Evolutionary conservation across 148 eudicot species (phyloP).

Genomic region (Pharnaceum exiguum): DNA sequence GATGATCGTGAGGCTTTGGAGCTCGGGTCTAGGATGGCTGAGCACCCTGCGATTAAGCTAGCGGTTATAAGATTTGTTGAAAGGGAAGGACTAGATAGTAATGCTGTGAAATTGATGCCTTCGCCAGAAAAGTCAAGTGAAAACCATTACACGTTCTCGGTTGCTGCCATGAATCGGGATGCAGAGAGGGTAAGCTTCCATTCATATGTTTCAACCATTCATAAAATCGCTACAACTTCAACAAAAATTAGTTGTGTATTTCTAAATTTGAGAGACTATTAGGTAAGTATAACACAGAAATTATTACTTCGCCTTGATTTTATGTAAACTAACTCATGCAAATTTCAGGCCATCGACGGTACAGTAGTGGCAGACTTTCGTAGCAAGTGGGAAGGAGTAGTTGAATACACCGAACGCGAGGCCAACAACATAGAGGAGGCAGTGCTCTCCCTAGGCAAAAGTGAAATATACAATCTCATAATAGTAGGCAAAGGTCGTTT

Average conservation of each 20-base stretch:
- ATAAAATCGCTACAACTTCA: too few species aligned
- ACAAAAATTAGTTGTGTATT: too few species aligned
- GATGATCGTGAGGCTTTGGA: slow-evolving; percentile 54
- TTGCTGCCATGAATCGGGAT: slow-evolving; percentile 19
- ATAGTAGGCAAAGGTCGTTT: slow-evolving; percentile 46
- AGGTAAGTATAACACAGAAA: too few species aligned
- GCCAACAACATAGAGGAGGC: slow-evolving; percentile 28
- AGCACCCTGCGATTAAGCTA: slow-evolving; percentile 44
- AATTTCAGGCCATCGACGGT: slow-evolving; percentile 26
- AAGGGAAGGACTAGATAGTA: neutral
- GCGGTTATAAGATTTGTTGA: slow-evolving; percentile 29
- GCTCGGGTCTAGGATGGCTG: slow-evolving; percentile 48
- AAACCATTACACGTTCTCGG: slow-evolving; percentile 32
- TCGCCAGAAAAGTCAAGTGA: slow-evolving; percentile 31
- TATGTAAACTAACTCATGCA: too few species aligned
- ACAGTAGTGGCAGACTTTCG: slow-evolving; percentile 16
- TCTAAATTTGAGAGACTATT: too few species aligned
- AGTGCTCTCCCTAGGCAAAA: slow-evolving; percentile 26
- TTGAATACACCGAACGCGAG: slow-evolving; percentile 13
- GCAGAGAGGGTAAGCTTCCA: slow-evolving; percentile 23
- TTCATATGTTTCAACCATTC: too few species aligned
- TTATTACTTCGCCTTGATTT: too few species aligned
- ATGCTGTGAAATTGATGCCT: slow-evolving; percentile 18
- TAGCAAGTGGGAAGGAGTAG: slow-evolving; percentile 28
- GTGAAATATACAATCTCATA: slow-evolving; percentile 28